These are phyloP conservation scores for Saturnispora diversa DNA, from an alignment of 805 yeast species.

Conservation along the genomic window DNA sequence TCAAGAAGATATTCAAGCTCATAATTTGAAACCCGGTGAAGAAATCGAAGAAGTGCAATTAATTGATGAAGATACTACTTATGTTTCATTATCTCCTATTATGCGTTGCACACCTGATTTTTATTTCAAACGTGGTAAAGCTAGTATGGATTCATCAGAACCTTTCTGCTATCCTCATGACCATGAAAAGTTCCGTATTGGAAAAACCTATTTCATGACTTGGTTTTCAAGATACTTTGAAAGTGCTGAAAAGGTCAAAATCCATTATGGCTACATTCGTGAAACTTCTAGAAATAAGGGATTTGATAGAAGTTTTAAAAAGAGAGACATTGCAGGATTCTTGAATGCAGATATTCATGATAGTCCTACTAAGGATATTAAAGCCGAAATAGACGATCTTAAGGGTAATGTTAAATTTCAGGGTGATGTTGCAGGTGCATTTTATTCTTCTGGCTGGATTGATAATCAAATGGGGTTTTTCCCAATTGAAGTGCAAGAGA, in stretches of 20 bases:
- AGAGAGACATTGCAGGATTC: slow-evolving; percentile 18
- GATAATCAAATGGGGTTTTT: slow-evolving; percentile 50
- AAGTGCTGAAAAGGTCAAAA: slow-evolving; percentile 49
- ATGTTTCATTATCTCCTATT: slow-evolving; percentile 65
- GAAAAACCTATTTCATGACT: slow-evolving; percentile 61
- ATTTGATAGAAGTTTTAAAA: slow-evolving; percentile 29
- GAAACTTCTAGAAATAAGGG: slow-evolving; percentile 53
- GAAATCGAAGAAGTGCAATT: slow-evolving; percentile 45
- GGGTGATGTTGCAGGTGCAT: slow-evolving; percentile 34
- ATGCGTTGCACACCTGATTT: slow-evolving; percentile 79
- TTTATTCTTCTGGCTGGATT: slow-evolving; percentile 69
- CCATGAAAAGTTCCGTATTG: slow-evolving; percentile 47
- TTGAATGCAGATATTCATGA: slow-evolving; percentile 10
- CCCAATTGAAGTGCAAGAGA: slow-evolving; percentile 52
- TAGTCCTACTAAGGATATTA: slow-evolving; percentile 10
- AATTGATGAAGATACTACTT: slow-evolving; percentile 64
- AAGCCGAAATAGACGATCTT: slow-evolving; percentile 18
- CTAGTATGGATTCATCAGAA: slow-evolving; percentile 46
- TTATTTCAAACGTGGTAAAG: slow-evolving; percentile 56
- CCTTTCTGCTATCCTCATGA: slow-evolving; percentile 87
- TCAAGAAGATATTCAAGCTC: slow-evolving; percentile 62
- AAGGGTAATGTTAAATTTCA: slow-evolving; percentile 11
- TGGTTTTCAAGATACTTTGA: slow-evolving; percentile 72
- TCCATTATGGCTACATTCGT: slow-evolving; percentile 60
- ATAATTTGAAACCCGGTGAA: slow-evolving; percentile 60